phyloP scores from a whole-genome alignment of 768 basidiomycete genomes.

The Russula sp. region DNA sequence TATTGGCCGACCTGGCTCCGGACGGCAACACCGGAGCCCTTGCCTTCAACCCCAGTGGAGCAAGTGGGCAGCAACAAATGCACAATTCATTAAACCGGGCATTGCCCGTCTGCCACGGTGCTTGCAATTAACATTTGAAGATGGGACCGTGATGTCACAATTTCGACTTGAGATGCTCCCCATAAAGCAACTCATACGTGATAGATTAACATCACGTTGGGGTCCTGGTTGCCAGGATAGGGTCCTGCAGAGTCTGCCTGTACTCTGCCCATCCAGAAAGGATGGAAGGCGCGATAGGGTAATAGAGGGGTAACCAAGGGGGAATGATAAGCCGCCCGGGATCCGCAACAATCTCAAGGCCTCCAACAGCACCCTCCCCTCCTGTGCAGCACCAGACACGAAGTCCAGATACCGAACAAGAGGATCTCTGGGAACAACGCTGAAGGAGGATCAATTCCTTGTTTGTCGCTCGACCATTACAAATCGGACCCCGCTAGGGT shows the following conservation, averaged over 20 bases:
- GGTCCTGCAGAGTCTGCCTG: conserved; percentile 11
- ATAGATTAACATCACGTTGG: background rate
- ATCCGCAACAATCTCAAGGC: conserved; percentile 21
- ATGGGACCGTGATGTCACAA: background rate
- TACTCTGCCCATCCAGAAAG: conserved; percentile 13
- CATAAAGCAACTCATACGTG: background rate
- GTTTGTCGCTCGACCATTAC: conserved; percentile 56
- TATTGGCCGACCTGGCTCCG: background rate
- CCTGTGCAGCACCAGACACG: conserved; percentile 6
- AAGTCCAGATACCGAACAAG: conserved; percentile 31
- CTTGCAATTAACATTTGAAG: background rate
- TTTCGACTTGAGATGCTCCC: background rate
- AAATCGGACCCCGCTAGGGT: conserved; percentile 54
- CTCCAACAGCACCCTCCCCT: conserved; percentile 16
- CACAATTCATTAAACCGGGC: too few relatives aligned
- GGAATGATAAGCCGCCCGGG: conserved; percentile 7
- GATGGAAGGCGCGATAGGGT: conserved; percentile 20
- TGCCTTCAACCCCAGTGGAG: background rate
- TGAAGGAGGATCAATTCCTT: conserved; percentile 42
- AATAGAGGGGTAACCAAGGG: background rate
- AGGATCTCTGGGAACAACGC: conserved; percentile 39
- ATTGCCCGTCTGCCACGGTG: background rate
- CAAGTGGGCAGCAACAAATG: background rate
- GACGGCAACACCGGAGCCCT: background rate
- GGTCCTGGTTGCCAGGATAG: background rate